Evolutionary conservation across 805 yeast genomes (phyloP), one percentile per base, ranked within the genome.

Genomic region (Sugiyamaella chiloensis): DNA sequence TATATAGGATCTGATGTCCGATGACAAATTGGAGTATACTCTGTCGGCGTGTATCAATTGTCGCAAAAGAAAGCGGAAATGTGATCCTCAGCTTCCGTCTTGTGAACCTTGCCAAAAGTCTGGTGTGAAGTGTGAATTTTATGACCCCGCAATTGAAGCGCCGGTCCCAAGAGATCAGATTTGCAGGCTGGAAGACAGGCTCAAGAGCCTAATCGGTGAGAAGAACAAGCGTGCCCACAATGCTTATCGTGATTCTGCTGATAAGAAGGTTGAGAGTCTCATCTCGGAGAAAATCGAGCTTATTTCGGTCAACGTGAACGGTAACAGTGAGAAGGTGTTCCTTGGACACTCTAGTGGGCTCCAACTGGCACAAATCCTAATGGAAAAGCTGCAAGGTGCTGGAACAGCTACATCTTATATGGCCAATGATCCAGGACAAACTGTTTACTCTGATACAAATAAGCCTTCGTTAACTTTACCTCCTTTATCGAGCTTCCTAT

Each of bases 291-390:
- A 40, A 26, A 35, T 42, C 24, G 51, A 46, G 26, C 51, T 47
- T 19, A 46, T 47, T 23, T 34, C 41, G 6, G 51, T 47, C 4
- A 40, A 40, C 27, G 50, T 19, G 6, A 42, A 40, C 24, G 31
- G 35, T 3, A 20, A 23, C 26, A 42, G 39, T 17, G 51, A 47
- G 19, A 47, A 42, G 34, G 36, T 47, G 24, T 47, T 40, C 16
- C 32, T 47, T 11, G 51, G 51, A 29, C 36, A 47, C 17, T 47
- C 51, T 4, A 21, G 35, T 21, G 51, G 51, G 5, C 43, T 40
- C 35, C 51, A 47, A 32, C 37, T 47, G 19, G 51, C 51, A 4
- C 51, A 47, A 21, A 14, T 47, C 14, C 40, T 47, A 11, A 43
- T 47, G 35, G 51, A 47, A 11, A 29, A 42, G 29, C 27, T 46